phyloP scores from a whole-genome alignment of 306 rosid species.

The Cucumis melo region DNA sequence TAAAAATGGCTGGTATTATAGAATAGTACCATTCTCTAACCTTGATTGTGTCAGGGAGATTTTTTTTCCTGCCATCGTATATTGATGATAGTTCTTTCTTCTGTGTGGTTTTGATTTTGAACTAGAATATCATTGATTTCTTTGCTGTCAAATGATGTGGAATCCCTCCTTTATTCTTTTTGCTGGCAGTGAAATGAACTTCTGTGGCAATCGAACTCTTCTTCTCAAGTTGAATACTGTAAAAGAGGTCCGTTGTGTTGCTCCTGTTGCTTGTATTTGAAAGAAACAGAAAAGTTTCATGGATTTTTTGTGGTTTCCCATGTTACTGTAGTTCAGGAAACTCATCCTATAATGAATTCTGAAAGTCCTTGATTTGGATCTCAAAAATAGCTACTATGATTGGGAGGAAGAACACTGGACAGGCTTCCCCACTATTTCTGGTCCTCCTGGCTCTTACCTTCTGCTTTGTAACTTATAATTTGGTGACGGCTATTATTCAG shows the following conservation, averaged over 20 bases:
- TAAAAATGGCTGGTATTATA: neutral
- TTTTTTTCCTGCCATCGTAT: neutral
- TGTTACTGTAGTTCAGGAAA: neutral
- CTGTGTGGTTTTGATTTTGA: neutral
- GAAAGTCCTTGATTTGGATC: slow-evolving; percentile 4
- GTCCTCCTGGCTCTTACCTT: slow-evolving; percentile 58
- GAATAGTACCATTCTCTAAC: neutral
- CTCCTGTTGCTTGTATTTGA: neutral
- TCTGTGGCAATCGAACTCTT: neutral
- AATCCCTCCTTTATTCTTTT: neutral
- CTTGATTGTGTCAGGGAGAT: neutral
- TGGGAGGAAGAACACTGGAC: slow-evolving; percentile 52
- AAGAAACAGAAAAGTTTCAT: neutral
- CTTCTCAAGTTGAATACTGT: neutral
- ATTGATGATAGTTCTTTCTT: neutral
- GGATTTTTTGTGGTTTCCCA: neutral
- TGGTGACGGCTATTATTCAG: slow-evolving; percentile 47
- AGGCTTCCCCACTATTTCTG: slow-evolving; percentile 48
- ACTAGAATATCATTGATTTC: neutral
- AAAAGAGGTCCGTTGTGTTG: neutral
- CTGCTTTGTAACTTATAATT: slow-evolving; percentile 67
- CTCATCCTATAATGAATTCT: neutral
- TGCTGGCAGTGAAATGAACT: slow-evolving; percentile 1
- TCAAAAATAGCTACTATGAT: slow-evolving; percentile 6
- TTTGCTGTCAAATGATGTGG: neutral